Evolutionary conservation across 169 alveolate genomes (phyloP).

Genomic region (Eimeria falciformis): DNA sequence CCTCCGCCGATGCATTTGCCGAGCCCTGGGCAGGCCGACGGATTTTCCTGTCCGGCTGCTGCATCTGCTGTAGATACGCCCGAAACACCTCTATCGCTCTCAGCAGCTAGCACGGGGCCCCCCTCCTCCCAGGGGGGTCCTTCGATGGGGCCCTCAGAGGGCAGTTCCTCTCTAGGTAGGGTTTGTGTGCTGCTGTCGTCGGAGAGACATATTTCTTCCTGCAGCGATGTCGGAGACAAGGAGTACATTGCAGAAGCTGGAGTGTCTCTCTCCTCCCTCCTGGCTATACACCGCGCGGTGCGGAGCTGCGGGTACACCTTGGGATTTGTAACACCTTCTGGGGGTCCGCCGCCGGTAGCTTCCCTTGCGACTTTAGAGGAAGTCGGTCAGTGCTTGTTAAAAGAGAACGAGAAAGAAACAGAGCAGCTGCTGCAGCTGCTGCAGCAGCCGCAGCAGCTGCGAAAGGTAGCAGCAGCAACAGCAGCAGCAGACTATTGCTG

Average conservation of each 20-base stretch:
- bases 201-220: slow-evolving; percentile 7
- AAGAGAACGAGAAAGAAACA: slow-evolving; percentile 2
- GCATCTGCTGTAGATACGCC: background rate
- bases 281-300: slow-evolving; percentile 45
- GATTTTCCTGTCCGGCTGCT: too few species aligned
- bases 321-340: slow-evolving; percentile 65
- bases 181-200: slow-evolving; percentile 57
- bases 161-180: background rate
- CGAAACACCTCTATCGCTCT: background rate
- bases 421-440: slow-evolving; percentile 62
- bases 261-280: slow-evolving; percentile 47
- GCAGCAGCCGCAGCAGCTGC: slow-evolving; percentile 44
- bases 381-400: background rate
- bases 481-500: slow-evolving; percentile 22
- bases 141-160: background rate
- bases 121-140: background rate
- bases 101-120: background rate
- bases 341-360: slow-evolving; percentile 61
- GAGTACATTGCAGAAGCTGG: slow-evolving; percentile 74
- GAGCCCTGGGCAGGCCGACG: too few species aligned
- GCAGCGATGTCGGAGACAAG: slow-evolving; percentile 24
- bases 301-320: slow-evolving; percentile 49
- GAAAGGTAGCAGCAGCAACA: slow-evolving; percentile 58
- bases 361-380: slow-evolving; percentile 12
- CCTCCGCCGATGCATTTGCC: too few species aligned